Evolutionary conservation across 805 yeast genomes (phyloP).

Genomic region (Candida loeiensis): DNA sequence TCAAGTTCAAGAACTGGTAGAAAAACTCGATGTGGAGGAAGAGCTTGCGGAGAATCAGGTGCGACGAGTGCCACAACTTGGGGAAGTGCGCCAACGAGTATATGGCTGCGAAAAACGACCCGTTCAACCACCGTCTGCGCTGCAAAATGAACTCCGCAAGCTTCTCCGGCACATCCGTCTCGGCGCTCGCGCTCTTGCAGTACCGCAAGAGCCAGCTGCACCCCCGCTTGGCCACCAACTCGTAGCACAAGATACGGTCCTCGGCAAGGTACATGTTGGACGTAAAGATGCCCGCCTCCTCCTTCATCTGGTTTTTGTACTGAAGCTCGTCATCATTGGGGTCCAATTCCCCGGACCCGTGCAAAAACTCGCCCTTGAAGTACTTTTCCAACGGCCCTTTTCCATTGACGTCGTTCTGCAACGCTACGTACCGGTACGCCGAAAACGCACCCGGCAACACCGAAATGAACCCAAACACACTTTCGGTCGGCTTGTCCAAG

Average conservation of each 20-base stretch:
- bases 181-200: slow-evolving; percentile 61
- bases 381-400: slow-evolving; percentile 61
- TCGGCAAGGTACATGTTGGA: slow-evolving; percentile 70
- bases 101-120: slow-evolving; percentile 64
- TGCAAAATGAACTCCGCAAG: slow-evolving; percentile 61
- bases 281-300: slow-evolving; percentile 54
- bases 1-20: slow-evolving; percentile 51
- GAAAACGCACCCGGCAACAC: slow-evolving; percentile 70
- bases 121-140: slow-evolving; percentile 67
- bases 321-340: slow-evolving; percentile 52
- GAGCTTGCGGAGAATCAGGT: slow-evolving; percentile 47
- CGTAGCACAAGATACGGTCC: slow-evolving; percentile 65
- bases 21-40: slow-evolving; percentile 52
- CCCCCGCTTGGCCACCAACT: slow-evolving; percentile 55
- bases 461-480: slow-evolving; percentile 60
- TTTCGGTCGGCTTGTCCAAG: slow-evolving; percentile 63
- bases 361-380: slow-evolving; percentile 62
- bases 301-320: slow-evolving; percentile 34
- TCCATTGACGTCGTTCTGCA: slow-evolving; percentile 52
- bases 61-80: slow-evolving; percentile 53
- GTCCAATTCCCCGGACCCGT: slow-evolving; percentile 53
- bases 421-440: slow-evolving; percentile 58
- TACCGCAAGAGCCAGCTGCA: slow-evolving; percentile 61
- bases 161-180: slow-evolving; percentile 64
- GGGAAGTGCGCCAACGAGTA: slow-evolving; percentile 54